A percentile compares a stretch with the other conserved stretches of the same genome.
Conservation (phyloP, 2,329 filamentous ascomycete genomes). For the Biscogniauxia sp. region DNA sequence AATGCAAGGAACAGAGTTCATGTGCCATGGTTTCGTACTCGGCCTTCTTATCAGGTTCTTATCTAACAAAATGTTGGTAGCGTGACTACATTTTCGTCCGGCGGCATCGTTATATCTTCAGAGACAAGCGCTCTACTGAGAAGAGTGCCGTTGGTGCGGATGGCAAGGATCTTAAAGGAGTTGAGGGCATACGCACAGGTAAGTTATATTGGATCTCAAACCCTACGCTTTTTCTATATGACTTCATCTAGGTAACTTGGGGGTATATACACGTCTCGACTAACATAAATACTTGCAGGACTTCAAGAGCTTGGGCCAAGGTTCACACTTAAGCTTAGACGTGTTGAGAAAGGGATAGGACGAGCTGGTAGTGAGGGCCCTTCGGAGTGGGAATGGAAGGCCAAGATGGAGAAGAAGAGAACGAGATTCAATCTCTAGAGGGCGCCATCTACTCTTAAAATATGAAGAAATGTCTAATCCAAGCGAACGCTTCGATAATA, state of each 20-base stretch:
- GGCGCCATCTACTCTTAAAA: neutral
- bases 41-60: slow-evolving; percentile 65
- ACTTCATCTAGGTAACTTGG: neutral
- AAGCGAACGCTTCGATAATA: neutral
- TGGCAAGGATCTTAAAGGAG: slow-evolving; percentile 79
- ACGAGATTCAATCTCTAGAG: slow-evolving; percentile 86
- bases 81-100: slow-evolving; percentile 94
- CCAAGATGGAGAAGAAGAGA: slow-evolving; percentile 87
- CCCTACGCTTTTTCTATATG: neutral
- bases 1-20: neutral
- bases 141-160: slow-evolving; percentile 81
- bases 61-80: slow-evolving; percentile 44
- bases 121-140: slow-evolving; percentile 82
- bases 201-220: slow-evolving; percentile 9
- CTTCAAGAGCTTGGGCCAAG: slow-evolving; percentile 86
- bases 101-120: slow-evolving; percentile 87
- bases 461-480: neutral
- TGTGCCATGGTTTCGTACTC: neutral
- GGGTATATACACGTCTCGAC: slow-evolving; percentile 1
- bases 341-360: slow-evolving; percentile 86
- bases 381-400: slow-evolving; percentile 95
- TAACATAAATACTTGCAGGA: slow-evolving; percentile 42
- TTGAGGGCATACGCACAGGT: slow-evolving; percentile 74
- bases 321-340: slow-evolving; percentile 76
- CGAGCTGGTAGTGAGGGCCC: slow-evolving; percentile 68